Evolutionary conservation across 768 basidiomycete species (phyloP).

Genomic region (Boletus tylopilopsis): DNA sequence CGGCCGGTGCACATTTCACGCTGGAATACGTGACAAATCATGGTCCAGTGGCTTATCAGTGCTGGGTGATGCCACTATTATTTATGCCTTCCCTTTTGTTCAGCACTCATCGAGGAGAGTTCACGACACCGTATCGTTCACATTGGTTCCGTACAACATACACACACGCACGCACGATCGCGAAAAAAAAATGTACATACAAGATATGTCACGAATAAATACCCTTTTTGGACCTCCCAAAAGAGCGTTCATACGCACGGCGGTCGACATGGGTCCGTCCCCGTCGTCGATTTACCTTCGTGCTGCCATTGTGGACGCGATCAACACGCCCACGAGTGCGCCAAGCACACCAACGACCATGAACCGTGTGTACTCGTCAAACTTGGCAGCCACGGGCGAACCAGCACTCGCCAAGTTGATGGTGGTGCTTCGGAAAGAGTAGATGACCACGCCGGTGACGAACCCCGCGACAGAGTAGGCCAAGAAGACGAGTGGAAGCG

Average conservation of each 20-base stretch:
- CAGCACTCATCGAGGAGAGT: too few species aligned
- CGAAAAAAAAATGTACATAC: background rate
- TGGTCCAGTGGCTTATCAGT: too few species aligned
- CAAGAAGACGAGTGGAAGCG: constrained; percentile 71
- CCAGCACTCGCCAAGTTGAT: constrained; percentile 34
- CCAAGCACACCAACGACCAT: constrained; percentile 62
- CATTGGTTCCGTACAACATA: background rate
- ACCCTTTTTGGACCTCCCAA: background rate
- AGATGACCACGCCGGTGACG: constrained; percentile 59
- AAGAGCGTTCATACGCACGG: too few species aligned
- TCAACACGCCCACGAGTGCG: constrained; percentile 57
- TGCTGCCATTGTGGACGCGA: constrained; percentile 42
- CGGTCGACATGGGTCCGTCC: too few species aligned
- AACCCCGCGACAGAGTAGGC: constrained; percentile 70
- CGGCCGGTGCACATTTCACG: too few species aligned
- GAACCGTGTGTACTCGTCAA: constrained; percentile 61
- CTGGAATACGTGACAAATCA: too few species aligned
- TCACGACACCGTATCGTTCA: background rate
- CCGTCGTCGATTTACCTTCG: constrained; percentile 13
- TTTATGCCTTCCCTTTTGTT: too few species aligned
- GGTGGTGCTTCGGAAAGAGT: constrained; percentile 55
- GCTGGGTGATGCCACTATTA: too few species aligned
- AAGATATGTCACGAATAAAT: background rate
- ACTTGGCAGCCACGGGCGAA: constrained; percentile 36
- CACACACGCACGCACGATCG: background rate